Percentiles rank a stretch among this genome's conserved stretches.
Evolutionary conservation across 345 rosid species (phyloP).

Genomic region (Corchorus capsularis): DNA sequence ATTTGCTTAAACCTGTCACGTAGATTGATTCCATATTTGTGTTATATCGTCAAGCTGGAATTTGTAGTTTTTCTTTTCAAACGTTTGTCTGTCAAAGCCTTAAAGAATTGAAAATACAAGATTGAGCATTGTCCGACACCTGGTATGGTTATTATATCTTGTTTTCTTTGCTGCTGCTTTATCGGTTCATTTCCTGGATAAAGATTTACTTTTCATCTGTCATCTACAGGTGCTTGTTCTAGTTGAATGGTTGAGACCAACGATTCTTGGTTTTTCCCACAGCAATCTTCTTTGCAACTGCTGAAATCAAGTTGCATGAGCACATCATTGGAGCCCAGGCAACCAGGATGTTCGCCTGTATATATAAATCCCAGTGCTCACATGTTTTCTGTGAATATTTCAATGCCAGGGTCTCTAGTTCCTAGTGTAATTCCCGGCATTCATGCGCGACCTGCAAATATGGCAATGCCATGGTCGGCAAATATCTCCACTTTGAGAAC

Average conservation of each 20-base stretch:
- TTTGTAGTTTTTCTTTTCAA: conserved; percentile 43
- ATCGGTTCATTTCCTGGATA: neutral
- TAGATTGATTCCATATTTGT: conserved; percentile 43
- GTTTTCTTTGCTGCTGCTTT: conserved; percentile 12
- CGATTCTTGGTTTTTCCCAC: conserved; percentile 29
- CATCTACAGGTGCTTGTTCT: conserved; percentile 35
- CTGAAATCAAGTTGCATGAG: conserved; percentile 50
- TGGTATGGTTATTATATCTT: conserved; percentile 41
- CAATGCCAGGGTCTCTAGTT: conserved; percentile 33
- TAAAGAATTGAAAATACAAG: conserved; percentile 35
- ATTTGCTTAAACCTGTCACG: conserved; percentile 98
- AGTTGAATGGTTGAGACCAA: conserved; percentile 43
- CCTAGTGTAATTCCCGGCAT: conserved; percentile 29
- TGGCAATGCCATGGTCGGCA: conserved; percentile 35
- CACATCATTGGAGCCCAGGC: conserved; percentile 45
- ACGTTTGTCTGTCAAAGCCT: conserved; percentile 34
- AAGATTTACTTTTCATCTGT: conserved; percentile 10
- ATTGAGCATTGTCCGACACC: conserved; percentile 34
- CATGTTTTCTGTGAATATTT: conserved; percentile 36
- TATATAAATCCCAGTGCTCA: conserved; percentile 32
- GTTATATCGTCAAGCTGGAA: conserved; percentile 48
- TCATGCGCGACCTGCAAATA: conserved; percentile 37
- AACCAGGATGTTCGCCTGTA: conserved; percentile 45
- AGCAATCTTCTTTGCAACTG: conserved; percentile 37
- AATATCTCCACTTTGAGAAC: conserved; percentile 36